These are phyloP conservation scores for Coprinopsis marcescibilis DNA, from an alignment of 768 basidiomycete species.

Conservation along the genomic window DNA sequence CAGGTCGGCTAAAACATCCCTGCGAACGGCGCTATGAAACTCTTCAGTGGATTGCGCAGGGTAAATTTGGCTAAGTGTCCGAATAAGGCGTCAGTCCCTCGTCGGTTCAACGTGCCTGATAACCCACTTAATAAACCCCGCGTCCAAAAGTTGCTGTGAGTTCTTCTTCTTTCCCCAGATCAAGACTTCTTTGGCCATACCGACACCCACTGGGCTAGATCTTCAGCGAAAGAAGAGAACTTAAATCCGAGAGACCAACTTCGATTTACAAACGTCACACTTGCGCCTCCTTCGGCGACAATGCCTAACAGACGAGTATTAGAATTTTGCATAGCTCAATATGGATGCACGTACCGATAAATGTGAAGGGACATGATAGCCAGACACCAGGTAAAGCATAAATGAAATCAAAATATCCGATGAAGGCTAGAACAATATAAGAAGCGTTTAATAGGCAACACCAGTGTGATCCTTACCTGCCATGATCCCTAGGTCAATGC, in stretches of 20 bases:
- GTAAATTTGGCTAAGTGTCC: conserved; percentile 47
- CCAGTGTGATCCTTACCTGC: conserved; percentile 50
- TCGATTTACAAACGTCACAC: conserved; percentile 60
- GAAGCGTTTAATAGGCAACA: background rate
- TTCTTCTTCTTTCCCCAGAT: conserved; percentile 64
- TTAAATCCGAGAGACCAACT: conserved; percentile 36
- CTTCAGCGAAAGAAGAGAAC: background rate
- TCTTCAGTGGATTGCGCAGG: conserved; percentile 42
- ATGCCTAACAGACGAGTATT: conserved; percentile 42
- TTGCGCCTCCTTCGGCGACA: conserved; percentile 63
- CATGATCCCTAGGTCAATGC: conserved; percentile 49
- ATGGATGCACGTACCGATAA: conserved; percentile 38
- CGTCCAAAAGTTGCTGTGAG: conserved; percentile 50
- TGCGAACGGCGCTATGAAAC: conserved; percentile 50
- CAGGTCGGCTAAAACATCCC: conserved; percentile 46
- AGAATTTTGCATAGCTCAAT: background rate
- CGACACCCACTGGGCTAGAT: conserved; percentile 51
- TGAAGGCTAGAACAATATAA: conserved; percentile 37
- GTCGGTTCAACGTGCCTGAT: background rate
- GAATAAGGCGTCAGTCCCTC: background rate
- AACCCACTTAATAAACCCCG: conserved; percentile 61
- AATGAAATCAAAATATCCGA: conserved; percentile 75
- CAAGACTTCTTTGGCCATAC: conserved; percentile 66
- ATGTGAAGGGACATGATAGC: conserved; percentile 64
- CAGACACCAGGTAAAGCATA: conserved; percentile 57